Evolutionary conservation across 2,329 filamentous ascomycete species (phyloP), one percentile per base, ranked within the genome.

Genomic region (Xylaria sp.): DNA sequence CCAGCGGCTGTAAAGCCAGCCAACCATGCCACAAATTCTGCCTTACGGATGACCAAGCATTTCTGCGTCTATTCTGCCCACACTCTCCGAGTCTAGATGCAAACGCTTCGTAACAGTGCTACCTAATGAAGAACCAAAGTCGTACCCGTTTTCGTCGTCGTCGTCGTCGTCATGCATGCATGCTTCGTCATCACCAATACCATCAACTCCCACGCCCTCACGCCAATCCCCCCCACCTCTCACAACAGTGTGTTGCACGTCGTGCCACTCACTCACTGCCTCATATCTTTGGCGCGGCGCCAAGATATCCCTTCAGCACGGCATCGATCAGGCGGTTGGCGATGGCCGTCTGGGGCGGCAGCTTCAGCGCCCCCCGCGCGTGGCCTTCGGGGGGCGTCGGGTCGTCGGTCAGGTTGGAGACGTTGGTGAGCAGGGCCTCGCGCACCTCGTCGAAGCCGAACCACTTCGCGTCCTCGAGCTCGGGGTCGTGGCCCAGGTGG

Each of bases 401-500:
- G 39, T 89, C 87, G 13, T 85, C 89, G n/a, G n/a, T n/a, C 54
- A 96, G 68, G 2, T 81, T 81, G 70, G 85, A 88, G 0, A 85
- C 85, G 0, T 90, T 89, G 7, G 82, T 76, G 52, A 75, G 74
- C 68, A 97, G 73, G 1, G 91, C 93, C 66, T 88, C 83, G 66
- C 85, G 78, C 2, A 96, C 85, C 73, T 96, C 92, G 1, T 91
- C 91, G 29, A 95, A 76, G 0, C 82, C 75, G 66, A 93, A 93
- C 94, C 94, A 99, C 71, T 85, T 88, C 2, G 94, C 94, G 72
- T 89, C 84, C 69, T 96, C 91, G 58, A 99, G 73, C 76, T 99
- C 94, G 0, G 91, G 90, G 70, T 99, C 94, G 71, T 97, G 89
- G 13, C 89, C 86, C 2, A 99, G 76, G 65, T 86, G 83, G 47